Percentiles rank a stretch among this genome's conserved stretches.
These are phyloP conservation scores for Leishmania turanica DNA, from an alignment of 208 protist genomes.

Conservation along the genomic window DNA sequence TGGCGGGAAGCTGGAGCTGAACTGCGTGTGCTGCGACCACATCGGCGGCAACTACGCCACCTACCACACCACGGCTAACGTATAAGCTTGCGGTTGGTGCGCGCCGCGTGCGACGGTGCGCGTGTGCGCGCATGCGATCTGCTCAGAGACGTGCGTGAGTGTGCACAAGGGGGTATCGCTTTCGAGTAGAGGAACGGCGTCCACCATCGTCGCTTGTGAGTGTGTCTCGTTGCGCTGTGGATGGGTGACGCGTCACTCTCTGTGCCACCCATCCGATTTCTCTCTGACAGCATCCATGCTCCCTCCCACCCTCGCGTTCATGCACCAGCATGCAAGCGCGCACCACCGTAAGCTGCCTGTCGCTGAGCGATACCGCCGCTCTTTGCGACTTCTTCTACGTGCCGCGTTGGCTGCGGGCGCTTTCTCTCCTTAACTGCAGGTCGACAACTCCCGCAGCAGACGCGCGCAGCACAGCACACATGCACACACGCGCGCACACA, in stretches of 20 bases:
- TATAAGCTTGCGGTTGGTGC: neutral
- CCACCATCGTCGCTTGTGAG: neutral
- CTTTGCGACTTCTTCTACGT: neutral
- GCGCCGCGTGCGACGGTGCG: neutral
- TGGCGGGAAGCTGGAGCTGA: slow-evolving; percentile 77
- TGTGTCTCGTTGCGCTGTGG: neutral
- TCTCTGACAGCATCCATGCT: neutral
- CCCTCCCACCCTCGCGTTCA: neutral
- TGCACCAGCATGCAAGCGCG: neutral
- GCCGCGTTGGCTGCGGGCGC: neutral
- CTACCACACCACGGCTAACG: slow-evolving; percentile 54
- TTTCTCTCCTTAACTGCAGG: neutral
- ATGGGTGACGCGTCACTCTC: neutral
- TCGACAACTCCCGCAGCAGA: neutral
- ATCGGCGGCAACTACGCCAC: slow-evolving; percentile 88
- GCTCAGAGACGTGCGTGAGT: neutral
- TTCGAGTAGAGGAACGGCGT: neutral
- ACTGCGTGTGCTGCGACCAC: slow-evolving; percentile 92
- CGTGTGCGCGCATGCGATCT: neutral
- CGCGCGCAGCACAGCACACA: neutral
- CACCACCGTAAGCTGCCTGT: neutral
- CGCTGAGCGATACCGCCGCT: neutral
- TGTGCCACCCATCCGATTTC: neutral
- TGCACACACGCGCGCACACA: no score
- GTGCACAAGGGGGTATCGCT: neutral